Evolutionary conservation across 331 rosid species (phyloP).

Genomic region (Saraca asoca): DNA sequence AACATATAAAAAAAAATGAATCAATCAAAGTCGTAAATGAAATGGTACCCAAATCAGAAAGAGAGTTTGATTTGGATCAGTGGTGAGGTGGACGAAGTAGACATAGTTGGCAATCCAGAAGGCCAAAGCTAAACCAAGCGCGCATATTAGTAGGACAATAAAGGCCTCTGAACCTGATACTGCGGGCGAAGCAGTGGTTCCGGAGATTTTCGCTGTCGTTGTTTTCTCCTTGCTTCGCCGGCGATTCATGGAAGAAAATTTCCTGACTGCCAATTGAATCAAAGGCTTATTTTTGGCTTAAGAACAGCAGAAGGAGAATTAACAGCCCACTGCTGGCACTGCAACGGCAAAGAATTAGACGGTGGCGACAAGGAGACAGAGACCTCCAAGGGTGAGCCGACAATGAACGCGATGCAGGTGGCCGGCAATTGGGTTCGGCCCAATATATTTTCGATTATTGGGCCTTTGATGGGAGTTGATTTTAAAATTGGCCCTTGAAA

Average conservation of each 20-base stretch:
- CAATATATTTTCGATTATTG: too few species aligned
- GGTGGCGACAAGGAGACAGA: too few species aligned
- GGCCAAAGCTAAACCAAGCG: conserved; percentile 47
- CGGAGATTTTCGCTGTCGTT: conserved; percentile 19
- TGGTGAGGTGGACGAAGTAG: conserved; percentile 55
- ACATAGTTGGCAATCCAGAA: conserved; percentile 43
- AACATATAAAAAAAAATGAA: not conserved
- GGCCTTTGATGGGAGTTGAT: too few species aligned
- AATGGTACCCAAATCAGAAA: conserved; percentile 60
- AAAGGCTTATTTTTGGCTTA: too few species aligned
- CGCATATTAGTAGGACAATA: conserved; percentile 46
- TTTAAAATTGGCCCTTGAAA: too few species aligned
- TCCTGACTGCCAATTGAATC: not conserved
- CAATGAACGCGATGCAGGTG: too few species aligned
- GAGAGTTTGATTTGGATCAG: conserved; percentile 65
- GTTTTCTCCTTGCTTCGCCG: conserved; percentile 25
- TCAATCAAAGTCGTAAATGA: not conserved
- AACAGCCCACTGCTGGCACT: too few species aligned
- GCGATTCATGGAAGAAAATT: conserved; percentile 28
- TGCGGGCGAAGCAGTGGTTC: conserved; percentile 13
- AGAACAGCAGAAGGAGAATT: too few species aligned
- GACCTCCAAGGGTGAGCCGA: too few species aligned
- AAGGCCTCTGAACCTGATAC: conserved; percentile 46
- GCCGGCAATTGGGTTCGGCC: too few species aligned
- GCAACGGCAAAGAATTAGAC: too few species aligned